These are phyloP conservation scores for Rachicladosporium sp. DNA, from an alignment of 2,329 filamentous ascomycete species.

Conservation along the genomic window DNA sequence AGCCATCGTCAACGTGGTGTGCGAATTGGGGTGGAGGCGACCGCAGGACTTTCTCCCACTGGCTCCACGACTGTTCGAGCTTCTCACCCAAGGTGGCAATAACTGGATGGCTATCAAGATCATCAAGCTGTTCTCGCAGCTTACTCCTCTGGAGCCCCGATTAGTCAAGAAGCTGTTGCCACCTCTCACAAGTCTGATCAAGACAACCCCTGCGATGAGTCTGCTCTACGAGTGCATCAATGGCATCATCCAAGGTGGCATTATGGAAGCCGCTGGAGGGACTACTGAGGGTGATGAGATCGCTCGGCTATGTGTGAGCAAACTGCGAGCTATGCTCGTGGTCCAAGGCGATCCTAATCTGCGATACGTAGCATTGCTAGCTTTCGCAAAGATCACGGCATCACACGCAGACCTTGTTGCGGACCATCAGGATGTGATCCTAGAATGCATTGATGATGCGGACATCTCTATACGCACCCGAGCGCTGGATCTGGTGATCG, in stretches of 20 bases:
- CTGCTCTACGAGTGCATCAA: conserved; percentile 96
- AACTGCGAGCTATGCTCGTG: conserved; percentile 86
- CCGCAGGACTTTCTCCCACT: conserved; percentile 89
- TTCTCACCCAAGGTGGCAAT: conserved; percentile 82
- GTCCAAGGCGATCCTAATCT: conserved; percentile 89
- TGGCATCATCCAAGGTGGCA: conserved; percentile 92
- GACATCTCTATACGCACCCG: conserved; percentile 94
- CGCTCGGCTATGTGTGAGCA: conserved; percentile 80
- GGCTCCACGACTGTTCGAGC: conserved; percentile 80
- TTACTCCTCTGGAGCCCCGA: conserved; percentile 84
- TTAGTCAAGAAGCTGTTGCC: conserved; percentile 83
- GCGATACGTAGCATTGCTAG: conserved; percentile 91
- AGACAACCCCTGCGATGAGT: conserved; percentile 95
- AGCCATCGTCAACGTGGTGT: conserved; percentile 92
- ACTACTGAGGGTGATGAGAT: conserved; percentile 79
- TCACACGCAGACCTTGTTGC: conserved; percentile 83
- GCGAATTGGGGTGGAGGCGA: conserved; percentile 85
- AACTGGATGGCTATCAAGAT: conserved; percentile 99
- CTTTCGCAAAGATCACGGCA: conserved; percentile 85
- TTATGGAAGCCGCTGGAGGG: conserved; percentile 71
- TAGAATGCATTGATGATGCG: conserved; percentile 88
- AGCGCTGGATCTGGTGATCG: conserved; percentile 79
- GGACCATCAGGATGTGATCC: conserved; percentile 87
- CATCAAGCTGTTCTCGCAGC: conserved; percentile 91
- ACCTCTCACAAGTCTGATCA: conserved; percentile 82